Base-by-base conservation (phyloP, 2,329 filamentous ascomycete species). In the Blastomyces parvus region DNA sequence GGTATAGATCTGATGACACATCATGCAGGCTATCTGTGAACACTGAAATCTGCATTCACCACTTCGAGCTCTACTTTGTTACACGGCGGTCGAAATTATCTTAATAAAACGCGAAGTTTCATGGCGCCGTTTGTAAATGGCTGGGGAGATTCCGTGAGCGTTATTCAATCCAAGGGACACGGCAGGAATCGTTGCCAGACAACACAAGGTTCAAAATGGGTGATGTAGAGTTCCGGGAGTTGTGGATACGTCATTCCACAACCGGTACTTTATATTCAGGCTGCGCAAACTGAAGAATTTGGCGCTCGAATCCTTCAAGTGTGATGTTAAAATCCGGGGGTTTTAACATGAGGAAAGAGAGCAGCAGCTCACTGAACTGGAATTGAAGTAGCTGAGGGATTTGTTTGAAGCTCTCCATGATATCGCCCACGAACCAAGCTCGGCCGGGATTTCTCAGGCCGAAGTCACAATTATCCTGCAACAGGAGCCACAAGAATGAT, bases 401-500 rank as follows among this genome's bases (percentile, higher is more conserved):
- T 59, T 70, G 69, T 59, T 75, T 74, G 57, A 75, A 72, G 30
- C 69, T 71, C 50, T 69, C 69, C 42, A 78, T 64, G 33, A 78
- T 65, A 64, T 75, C 73, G 3, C 73, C 74, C 0, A 73, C 74
- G 9, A 70, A 72, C 75, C 76, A 78, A 22, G 68, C 70, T 30
- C 76, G 74, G 59, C 74, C 69, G 0, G 73, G 66, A 33, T 76
- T 71, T 61, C 69, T 73, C 61, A 78, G 61, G 63, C 77, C 74
- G 6, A 68, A 46, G n/a, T 74, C 71, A 60, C 68, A 74, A 14
- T 44, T 50, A 65, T 77, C 75, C 57, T 76, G 73, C 17, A 78
- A 63, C 5, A 78, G 66, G n/a, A 76, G 64, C 73, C 74, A 78
- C 19, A 76, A 60, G 17, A 78, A 71, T 2, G 74, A 75, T 67